Base-by-base conservation (phyloP, 495 filamentous ascomycete genomes). In the Thermothielavioides terrestris region DNA sequence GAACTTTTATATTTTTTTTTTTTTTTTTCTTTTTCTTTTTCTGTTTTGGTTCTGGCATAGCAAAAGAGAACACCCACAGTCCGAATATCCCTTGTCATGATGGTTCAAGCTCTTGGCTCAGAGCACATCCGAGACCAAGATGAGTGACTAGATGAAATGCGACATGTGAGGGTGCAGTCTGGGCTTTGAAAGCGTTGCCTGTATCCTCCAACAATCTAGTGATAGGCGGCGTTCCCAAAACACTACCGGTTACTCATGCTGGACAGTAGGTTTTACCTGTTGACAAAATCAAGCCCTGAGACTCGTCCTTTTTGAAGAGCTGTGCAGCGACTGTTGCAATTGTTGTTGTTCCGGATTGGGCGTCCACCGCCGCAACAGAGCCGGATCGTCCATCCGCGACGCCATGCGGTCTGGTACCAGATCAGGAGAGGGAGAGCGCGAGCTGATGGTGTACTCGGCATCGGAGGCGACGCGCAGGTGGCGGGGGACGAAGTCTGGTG, bases 401-500 rank as follows among this genome's bases (percentile, higher is more conserved):
- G 77, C 80, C 83, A 85, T 86, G 38, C 80, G 78, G 55, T 85
- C 83, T 0, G 80, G 81, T 0, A 82, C 72, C 36, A 84, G 60
- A 46, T 86, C 82, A 1, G 50, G 56, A 0, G 59, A 57, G 2
- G 69, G 67, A 9, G 72, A 75, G 6, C 67, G 63, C 15, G 72
- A 72, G 20, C 69, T 61, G 25, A 73, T 42, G 6, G 68, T 71
- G 43, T 73, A 76, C 56, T 77, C 73, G 2, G 68, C 63, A 6
- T 68, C 73, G 4, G 74, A 69, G 3, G 68, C 71, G 28, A 61
- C 57, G 34, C 58, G 60, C 7, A 75, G 61, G 49, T 46, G 43
- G 22, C 30, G 44, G 9, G 30, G 6, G n/a, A 2, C 12, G 8
- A 10, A 59, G 47, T 85, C 81, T 1, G 50, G 56, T 0, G 59